Base-by-base conservation (phyloP, 805 yeast species). In the Maudiozyma serrabonitensis region DNA sequence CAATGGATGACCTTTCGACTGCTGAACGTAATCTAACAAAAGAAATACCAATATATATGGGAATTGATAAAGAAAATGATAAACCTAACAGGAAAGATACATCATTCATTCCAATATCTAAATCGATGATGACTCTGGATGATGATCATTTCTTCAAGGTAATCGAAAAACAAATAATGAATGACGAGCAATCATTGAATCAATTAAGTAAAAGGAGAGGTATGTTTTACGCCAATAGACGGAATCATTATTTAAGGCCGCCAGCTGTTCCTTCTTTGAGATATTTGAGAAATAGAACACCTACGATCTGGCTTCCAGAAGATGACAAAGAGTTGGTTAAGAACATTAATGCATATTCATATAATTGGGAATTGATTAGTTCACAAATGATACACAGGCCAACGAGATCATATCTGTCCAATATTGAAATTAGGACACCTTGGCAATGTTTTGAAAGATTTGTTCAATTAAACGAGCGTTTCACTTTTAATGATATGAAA, bases 361-460 rank as follows among this genome's bases (percentile, higher is more conserved):
- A 87, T 70, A 93, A 93, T 62, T 93, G 99, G 99, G 89, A 83
- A 52, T 76, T 90, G 46, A 87, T 93, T 21, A 81, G 96, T 2
- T 85, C 90, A 6, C 87, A 85, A 61, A 70, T 93, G 63, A 76
- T 84, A 43, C 75, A 82, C 2, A 73, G 76, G 46, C 78, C 88
- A 2, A 78, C 87, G 0, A 74, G 80, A 54, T 78, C 83, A 13
- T 89, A 87, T 64, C 78, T 81, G 38, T 85, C 98, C 0, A 89
- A 87, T 60, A 87, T 89, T 50, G 98, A 93, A 66, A 78, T 97
- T 60, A 77, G 99, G 60, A 93, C 98, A 0, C 95, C 99, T 0
- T 93, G 99, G 99, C 98, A 91, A 64, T 91, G 98, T 64, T 93
- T 93, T 70, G 99, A 93, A 67, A 73, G 99, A 56, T 93, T 91